Percentiles rank a stretch among this genome's conserved stretches.
These are phyloP conservation scores for Suillus americanus DNA, from an alignment of 768 basidiomycete genomes.

Conservation along the genomic window DNA sequence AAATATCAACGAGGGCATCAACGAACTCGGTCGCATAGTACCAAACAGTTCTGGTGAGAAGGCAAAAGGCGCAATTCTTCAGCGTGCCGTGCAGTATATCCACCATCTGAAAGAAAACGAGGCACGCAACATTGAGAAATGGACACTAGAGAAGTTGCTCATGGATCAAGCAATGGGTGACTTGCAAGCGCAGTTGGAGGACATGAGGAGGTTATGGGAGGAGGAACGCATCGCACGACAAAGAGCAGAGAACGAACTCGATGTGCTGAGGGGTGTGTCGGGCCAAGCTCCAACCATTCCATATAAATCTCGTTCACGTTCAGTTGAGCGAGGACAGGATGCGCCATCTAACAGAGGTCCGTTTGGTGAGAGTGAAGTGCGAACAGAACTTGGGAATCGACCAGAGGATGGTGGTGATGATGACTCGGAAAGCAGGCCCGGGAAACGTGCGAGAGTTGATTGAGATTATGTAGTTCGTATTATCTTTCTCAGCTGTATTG, in stretches of 20 bases:
- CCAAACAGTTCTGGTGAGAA: slow-evolving; percentile 87
- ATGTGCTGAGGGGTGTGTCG: slow-evolving; percentile 45
- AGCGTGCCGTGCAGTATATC: slow-evolving; percentile 89
- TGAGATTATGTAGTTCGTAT: slow-evolving; percentile 16
- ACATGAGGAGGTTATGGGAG: slow-evolving; percentile 79
- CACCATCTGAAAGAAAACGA: slow-evolving; percentile 90
- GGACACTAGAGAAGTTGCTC: slow-evolving; percentile 89
- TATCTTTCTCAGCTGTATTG: slow-evolving; percentile 8
- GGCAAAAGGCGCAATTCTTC: slow-evolving; percentile 86
- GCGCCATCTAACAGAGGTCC: slow-evolving; percentile 10
- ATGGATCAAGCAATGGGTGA: slow-evolving; percentile 94
- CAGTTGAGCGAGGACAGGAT: slow-evolving; percentile 26
- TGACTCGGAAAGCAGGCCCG: slow-evolving; percentile 25
- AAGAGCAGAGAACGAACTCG: slow-evolving; percentile 65
- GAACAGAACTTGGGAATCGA: slow-evolving; percentile 22
- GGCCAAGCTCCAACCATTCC: slow-evolving; percentile 7
- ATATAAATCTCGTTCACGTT: slow-evolving; percentile 27
- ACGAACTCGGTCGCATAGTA: slow-evolving; percentile 84
- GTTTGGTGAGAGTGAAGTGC: slow-evolving; percentile 18
- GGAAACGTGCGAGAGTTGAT: slow-evolving; percentile 33
- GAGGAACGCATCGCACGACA: slow-evolving; percentile 65
- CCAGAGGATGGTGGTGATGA: slow-evolving; percentile 18
- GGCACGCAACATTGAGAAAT: slow-evolving; percentile 87
- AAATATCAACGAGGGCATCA: slow-evolving; percentile 96
- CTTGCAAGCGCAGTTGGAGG: slow-evolving; percentile 79